A percentile compares a stretch with the other conserved stretches of the same genome.
Conservation (phyloP, 23 red algal species). For the Gracilaria caudata region DNA sequence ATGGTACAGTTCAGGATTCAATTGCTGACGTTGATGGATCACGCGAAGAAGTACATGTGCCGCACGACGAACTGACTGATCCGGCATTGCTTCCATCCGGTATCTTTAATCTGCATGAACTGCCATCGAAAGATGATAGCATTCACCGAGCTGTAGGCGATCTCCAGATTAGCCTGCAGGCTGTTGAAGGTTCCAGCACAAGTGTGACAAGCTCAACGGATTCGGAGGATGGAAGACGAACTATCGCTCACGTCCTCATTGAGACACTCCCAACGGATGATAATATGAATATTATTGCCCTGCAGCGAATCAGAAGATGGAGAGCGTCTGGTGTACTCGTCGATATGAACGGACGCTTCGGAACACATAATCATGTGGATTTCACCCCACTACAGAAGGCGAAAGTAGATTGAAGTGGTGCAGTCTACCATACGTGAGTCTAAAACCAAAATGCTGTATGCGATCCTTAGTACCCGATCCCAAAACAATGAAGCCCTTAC, state of each 20-base stretch:
- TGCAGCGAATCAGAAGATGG: conserved; percentile 43
- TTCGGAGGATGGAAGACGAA: background rate
- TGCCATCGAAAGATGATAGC: conserved; percentile 12
- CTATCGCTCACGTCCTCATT: conserved; percentile 46
- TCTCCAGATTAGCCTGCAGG: background rate
- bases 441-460: too few relatives aligned
- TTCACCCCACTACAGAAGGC: conserved; percentile 10
- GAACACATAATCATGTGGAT: conserved; percentile 32
- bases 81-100: conserved; percentile 61
- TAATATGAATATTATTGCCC: too few relatives aligned
- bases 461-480: too few relatives aligned
- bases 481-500: too few relatives aligned
- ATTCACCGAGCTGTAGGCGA: background rate
- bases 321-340: conserved; percentile 5
- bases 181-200: background rate
- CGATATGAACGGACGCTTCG: conserved; percentile 64
- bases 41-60: conserved; percentile 27
- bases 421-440: background rate
- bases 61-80: conserved; percentile 47
- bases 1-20: conserved; percentile 60
- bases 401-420: conserved; percentile 18
- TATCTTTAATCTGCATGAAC: conserved; percentile 33
- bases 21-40: conserved; percentile 46
- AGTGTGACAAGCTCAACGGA: conserved; percentile 8
- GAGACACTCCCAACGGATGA: conserved; percentile 28